Evolutionary conservation across 2,329 filamentous ascomycete species (phyloP).

Genomic region (Incumbomyces lentus): DNA sequence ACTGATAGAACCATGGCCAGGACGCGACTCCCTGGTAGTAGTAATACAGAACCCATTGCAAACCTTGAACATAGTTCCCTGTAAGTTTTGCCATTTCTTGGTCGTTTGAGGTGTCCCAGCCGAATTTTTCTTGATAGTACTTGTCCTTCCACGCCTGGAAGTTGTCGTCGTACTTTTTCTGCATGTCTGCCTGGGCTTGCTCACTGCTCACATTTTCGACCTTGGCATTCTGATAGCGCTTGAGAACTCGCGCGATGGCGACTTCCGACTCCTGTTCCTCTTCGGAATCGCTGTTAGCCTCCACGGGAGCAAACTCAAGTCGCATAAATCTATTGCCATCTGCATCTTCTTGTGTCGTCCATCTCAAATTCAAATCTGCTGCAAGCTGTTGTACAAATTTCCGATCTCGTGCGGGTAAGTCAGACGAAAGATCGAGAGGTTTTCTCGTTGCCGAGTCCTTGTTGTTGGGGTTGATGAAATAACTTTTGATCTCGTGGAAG

Average conservation of each 20-base stretch:
- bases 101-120: slow-evolving; percentile 73
- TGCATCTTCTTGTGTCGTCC: slow-evolving; percentile 54
- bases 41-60: slow-evolving; percentile 97
- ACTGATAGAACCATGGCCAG: slow-evolving; percentile 96
- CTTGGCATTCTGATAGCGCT: slow-evolving; percentile 81
- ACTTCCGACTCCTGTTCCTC: slow-evolving; percentile 76
- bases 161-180: slow-evolving; percentile 79
- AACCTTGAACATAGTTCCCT: slow-evolving; percentile 93
- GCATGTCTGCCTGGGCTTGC: slow-evolving; percentile 66
- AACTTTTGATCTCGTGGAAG: slow-evolving; percentile 73
- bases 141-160: slow-evolving; percentile 89
- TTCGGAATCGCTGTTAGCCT: slow-evolving; percentile 53
- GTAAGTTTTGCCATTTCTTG: slow-evolving; percentile 70
- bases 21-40: slow-evolving; percentile 96
- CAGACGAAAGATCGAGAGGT: slow-evolving; percentile 62
- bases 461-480: slow-evolving; percentile 58
- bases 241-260: slow-evolving; percentile 75
- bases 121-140: slow-evolving; percentile 86
- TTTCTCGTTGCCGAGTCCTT: slow-evolving; percentile 34
- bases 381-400: slow-evolving; percentile 89
- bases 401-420: slow-evolving; percentile 71
- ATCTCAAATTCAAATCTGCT: slow-evolving; percentile 54
- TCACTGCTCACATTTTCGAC: slow-evolving; percentile 70
- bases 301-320: slow-evolving; percentile 44
- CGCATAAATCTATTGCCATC: slow-evolving; percentile 57